These are phyloP conservation scores for Aspergillus phoenicis DNA, from an alignment of 2,329 filamentous ascomycete species.

Conservation along the genomic window DNA sequence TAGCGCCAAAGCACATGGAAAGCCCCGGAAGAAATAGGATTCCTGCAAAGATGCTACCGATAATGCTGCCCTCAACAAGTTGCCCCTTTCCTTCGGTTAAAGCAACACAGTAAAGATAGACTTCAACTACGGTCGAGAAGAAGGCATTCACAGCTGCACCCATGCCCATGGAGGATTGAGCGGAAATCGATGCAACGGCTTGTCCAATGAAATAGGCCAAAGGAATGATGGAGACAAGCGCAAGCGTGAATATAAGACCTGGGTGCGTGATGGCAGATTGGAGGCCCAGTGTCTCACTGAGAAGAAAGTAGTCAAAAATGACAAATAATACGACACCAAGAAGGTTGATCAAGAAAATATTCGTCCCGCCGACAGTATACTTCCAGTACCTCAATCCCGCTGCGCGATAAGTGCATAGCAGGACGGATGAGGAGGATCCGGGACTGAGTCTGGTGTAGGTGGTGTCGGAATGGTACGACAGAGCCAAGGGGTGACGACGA, in stretches of 20 bases:
- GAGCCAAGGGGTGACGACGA: constrained; percentile 83
- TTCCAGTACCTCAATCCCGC: constrained; percentile 98
- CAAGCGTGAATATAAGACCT: constrained; percentile 81
- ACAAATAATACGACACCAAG: constrained; percentile 92
- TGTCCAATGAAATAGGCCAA: constrained; percentile 98
- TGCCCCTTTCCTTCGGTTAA: constrained; percentile 88
- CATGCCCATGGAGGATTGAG: constrained; percentile 96
- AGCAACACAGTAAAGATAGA: constrained; percentile 95
- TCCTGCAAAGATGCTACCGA: constrained; percentile 96
- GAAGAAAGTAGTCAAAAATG: constrained; percentile 86
- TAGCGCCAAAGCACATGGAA: constrained; percentile 98
- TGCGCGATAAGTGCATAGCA: constrained; percentile 95
- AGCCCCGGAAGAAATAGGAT: constrained; percentile 91
- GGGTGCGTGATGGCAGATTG: constrained; percentile 76
- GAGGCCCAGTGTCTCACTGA: constrained; percentile 69
- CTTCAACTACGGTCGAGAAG: constrained; percentile 96
- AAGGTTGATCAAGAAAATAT: constrained; percentile 98
- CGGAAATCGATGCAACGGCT: constrained; percentile 96
- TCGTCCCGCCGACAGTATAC: constrained; percentile 96
- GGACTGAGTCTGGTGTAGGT: constrained; percentile 71
- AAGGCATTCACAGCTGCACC: constrained; percentile 97
- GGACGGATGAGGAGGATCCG: constrained; percentile 77
- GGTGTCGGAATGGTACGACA: constrained; percentile 89
- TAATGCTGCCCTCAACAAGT: constrained; percentile 93
- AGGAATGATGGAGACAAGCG: constrained; percentile 89